phyloP scores from a whole-genome alignment of 1,139 yeast genomes.

The Blastobotrys buckinghamii region DNA sequence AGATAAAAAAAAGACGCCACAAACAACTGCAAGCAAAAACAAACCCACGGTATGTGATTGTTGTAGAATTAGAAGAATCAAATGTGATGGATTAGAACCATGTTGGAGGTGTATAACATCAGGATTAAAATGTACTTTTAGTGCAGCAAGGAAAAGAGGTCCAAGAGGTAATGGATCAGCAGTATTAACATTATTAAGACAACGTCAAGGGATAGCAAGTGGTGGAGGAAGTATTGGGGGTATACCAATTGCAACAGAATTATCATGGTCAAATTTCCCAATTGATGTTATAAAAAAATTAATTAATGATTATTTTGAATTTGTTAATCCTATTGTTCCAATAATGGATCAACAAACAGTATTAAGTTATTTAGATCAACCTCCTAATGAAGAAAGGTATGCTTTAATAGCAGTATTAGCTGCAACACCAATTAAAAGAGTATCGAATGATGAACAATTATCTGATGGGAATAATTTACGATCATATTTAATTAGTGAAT shows the following conservation, averaged over 20 bases:
- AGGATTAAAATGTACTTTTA: slow-evolving; percentile 14
- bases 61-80: slow-evolving; percentile 14
- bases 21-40: not conserved
- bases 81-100: slow-evolving; percentile 15
- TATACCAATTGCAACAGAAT: not conserved
- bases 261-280: slow-evolving; percentile 9
- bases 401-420: slow-evolving; percentile 13
- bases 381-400: slow-evolving; percentile 15
- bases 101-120: slow-evolving; percentile 16
- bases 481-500: slow-evolving; percentile 11
- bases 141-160: slow-evolving; percentile 12
- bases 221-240: not conserved
- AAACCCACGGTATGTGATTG: slow-evolving; percentile 14
- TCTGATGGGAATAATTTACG: slow-evolving; percentile 5
- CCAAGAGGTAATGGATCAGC: slow-evolving; percentile 14
- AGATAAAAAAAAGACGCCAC: not conserved
- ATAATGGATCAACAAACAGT: slow-evolving; percentile 11
- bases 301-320: slow-evolving; percentile 15
- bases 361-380: slow-evolving; percentile 6
- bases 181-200: slow-evolving; percentile 10
- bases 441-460: not conserved
- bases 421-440: slow-evolving; percentile 14
- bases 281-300: slow-evolving; percentile 7
- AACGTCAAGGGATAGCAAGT: slow-evolving; percentile 9
- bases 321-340: slow-evolving; percentile 18